Evolutionary conservation across 169 alveolate genomes (phyloP).

Genomic region (Plasmodium adleri): DNA sequence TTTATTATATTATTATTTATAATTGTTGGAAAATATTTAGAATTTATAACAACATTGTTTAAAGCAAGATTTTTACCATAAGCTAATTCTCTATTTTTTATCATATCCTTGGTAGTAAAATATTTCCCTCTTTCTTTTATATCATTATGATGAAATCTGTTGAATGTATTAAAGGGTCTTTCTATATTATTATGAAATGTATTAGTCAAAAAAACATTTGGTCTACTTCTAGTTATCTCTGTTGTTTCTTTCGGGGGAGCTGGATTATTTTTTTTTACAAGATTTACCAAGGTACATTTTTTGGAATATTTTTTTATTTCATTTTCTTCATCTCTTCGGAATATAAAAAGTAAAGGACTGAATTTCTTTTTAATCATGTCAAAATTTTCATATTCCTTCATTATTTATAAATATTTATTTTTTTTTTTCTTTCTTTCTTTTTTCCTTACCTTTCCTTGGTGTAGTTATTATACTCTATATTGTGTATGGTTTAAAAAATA

Average conservation of each 20-base stretch:
- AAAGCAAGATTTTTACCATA: conserved; percentile 10
- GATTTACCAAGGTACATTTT: conserved; percentile 11
- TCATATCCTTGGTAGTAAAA: conserved; percentile 9
- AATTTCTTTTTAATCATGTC: conserved; percentile 45
- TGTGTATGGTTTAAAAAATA: not conserved
- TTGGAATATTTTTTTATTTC: conserved; percentile 44
- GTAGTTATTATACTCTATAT: not conserved
- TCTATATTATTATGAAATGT: conserved; percentile 16
- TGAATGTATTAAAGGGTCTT: conserved; percentile 36
- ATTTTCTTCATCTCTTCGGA: conserved; percentile 58
- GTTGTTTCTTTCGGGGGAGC: not conserved
- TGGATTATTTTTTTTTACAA: conserved; percentile 18
- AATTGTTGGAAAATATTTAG: conserved; percentile 23
- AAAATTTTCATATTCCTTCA: conserved; percentile 67
- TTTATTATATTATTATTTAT: conserved; percentile 29
- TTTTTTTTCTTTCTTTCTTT: not conserved
- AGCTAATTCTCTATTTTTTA: not conserved
- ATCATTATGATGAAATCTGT: conserved; percentile 25
- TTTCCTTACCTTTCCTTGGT: not conserved
- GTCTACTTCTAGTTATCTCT: not conserved
- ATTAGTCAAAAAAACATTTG: conserved; percentile 32
- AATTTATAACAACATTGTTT: conserved; percentile 8
- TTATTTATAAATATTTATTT: not conserved
- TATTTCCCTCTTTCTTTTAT: conserved; percentile 12
- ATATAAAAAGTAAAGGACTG: conserved; percentile 52